A percentile compares a stretch with the other conserved stretches of the same genome.
Conservation (phyloP, 352 stramenopile genomes). For the Peronospora belbahrii region DNA sequence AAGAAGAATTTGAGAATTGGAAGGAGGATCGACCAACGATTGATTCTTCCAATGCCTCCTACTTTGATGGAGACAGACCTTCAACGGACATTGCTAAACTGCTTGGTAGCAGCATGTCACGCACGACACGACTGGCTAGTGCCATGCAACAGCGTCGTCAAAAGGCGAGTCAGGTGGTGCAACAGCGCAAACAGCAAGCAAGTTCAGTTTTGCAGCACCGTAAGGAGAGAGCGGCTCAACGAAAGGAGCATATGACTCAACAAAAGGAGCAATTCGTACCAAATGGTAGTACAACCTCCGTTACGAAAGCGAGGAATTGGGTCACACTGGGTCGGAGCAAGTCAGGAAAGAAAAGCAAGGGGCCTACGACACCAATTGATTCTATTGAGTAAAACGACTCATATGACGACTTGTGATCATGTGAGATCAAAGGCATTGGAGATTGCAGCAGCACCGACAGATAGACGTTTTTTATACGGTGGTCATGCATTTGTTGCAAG, state of each 20-base stretch:
- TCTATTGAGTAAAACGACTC: slow-evolving; percentile 11
- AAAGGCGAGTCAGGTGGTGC: slow-evolving; percentile 22
- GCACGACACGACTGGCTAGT: slow-evolving; percentile 22
- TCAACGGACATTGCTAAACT: slow-evolving; percentile 40
- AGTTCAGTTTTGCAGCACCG: slow-evolving; percentile 11
- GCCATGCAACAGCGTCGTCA: slow-evolving; percentile 31
- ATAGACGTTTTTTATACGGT: slow-evolving; percentile 16
- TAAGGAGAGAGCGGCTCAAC: slow-evolving; percentile 5
- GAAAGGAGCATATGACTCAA: slow-evolving; percentile 12
- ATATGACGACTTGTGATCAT: not conserved
- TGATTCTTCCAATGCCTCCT: slow-evolving; percentile 19
- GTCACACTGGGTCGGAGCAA: slow-evolving; percentile 18
- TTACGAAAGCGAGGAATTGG: slow-evolving; percentile 33
- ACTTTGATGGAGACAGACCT: slow-evolving; percentile 37
- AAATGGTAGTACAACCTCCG: slow-evolving; percentile 9
- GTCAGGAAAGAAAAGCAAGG: slow-evolving; percentile 12
- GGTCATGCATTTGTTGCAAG: too few species aligned
- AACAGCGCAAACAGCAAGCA: slow-evolving; percentile 26
- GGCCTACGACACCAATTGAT: slow-evolving; percentile 19
- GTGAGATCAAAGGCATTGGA: not conserved
- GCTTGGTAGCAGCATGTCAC: slow-evolving; percentile 18
- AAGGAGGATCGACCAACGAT: slow-evolving; percentile 29
- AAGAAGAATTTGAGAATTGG: slow-evolving; percentile 23
- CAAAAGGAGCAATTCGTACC: slow-evolving; percentile 12
- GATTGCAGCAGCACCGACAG: slow-evolving; percentile 3